phyloP scores from a whole-genome alignment of 192 early-diverging fungal genomes.

The Helicostylum pulchrum region DNA sequence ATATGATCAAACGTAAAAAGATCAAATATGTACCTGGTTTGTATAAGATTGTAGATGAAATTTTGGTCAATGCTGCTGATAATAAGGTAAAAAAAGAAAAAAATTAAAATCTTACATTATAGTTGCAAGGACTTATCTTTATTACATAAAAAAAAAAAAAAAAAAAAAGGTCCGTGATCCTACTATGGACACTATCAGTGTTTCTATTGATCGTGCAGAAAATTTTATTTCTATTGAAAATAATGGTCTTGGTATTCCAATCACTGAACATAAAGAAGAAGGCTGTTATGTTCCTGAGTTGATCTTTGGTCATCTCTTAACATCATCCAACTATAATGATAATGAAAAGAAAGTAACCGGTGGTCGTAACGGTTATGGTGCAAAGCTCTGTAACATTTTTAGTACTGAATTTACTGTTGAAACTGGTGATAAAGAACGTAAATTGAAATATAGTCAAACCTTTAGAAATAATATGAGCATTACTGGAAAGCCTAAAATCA shows the following conservation, averaged over 20 bases:
- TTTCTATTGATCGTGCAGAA: slow-evolving; percentile 79
- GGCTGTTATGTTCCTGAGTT: slow-evolving; percentile 92
- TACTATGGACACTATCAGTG: slow-evolving; percentile 80
- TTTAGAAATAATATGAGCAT: slow-evolving; percentile 90
- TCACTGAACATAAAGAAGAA: slow-evolving; percentile 90
- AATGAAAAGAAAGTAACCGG: slow-evolving; percentile 91
- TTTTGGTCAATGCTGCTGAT: slow-evolving; percentile 94
- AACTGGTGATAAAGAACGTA: slow-evolving; percentile 72
- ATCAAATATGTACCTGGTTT: slow-evolving; percentile 84
- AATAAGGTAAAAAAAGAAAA: slow-evolving; percentile 62
- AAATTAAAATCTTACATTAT: too few species aligned
- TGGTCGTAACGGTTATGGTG: slow-evolving; percentile 92
- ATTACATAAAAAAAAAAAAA: slow-evolving; percentile 24
- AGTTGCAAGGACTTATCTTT: neutral
- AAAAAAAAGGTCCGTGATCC: slow-evolving; percentile 81
- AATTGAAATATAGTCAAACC: slow-evolving; percentile 79
- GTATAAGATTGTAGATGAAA: slow-evolving; percentile 99
- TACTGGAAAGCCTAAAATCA: slow-evolving; percentile 73
- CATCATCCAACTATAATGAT: slow-evolving; percentile 97
- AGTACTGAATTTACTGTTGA: slow-evolving; percentile 92
- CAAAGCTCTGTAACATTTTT: slow-evolving; percentile 97
- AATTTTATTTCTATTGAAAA: slow-evolving; percentile 87
- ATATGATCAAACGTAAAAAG: slow-evolving; percentile 60
- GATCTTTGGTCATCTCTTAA: slow-evolving; percentile 95
- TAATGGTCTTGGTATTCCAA: slow-evolving; percentile 92